These are phyloP conservation scores for Mucor piriformis DNA, from an alignment of 371 early-diverging fungal genomes.

Conservation along the genomic window DNA sequence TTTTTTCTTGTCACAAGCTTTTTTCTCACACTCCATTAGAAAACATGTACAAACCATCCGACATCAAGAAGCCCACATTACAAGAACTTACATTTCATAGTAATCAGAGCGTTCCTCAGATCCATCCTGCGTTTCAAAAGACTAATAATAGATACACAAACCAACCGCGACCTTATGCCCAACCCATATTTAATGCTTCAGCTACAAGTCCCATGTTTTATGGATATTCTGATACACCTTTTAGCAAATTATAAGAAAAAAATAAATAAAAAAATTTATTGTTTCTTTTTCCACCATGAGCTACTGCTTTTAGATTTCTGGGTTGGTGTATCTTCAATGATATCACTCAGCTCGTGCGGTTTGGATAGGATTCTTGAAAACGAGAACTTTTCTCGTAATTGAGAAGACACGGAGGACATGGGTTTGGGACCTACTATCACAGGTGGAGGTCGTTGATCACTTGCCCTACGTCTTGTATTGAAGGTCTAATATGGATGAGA, in stretches of 20 bases:
- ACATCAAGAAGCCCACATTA: too few species aligned
- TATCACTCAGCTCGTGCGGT: constrained; percentile 8
- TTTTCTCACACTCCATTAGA: too few species aligned
- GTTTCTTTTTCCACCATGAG: constrained; percentile 20
- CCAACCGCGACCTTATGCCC: constrained; percentile 1
- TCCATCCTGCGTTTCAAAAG: constrained; percentile 19
- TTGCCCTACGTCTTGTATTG: background rate
- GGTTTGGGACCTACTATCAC: constrained; percentile 25
- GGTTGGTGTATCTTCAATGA: background rate
- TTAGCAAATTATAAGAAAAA: constrained; percentile 12
- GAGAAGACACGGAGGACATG: constrained; percentile 35
- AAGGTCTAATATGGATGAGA: background rate
- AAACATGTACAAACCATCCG: too few species aligned
- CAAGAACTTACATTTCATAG: too few species aligned
- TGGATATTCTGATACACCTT: constrained; percentile 29
- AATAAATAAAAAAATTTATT: background rate
- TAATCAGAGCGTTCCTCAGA: background rate
- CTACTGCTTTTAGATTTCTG: background rate
- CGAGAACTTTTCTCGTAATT: constrained; percentile 37
- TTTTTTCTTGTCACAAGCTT: too few species aligned
- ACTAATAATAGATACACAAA: constrained; percentile 3
- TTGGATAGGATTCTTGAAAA: constrained; percentile 33
- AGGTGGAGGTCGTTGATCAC: background rate
- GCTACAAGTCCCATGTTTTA: constrained; percentile 38
- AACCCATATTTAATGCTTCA: constrained; percentile 24